Base-by-base conservation (phyloP, 495 filamentous ascomycete species). In the Neurospora sp. region DNA sequence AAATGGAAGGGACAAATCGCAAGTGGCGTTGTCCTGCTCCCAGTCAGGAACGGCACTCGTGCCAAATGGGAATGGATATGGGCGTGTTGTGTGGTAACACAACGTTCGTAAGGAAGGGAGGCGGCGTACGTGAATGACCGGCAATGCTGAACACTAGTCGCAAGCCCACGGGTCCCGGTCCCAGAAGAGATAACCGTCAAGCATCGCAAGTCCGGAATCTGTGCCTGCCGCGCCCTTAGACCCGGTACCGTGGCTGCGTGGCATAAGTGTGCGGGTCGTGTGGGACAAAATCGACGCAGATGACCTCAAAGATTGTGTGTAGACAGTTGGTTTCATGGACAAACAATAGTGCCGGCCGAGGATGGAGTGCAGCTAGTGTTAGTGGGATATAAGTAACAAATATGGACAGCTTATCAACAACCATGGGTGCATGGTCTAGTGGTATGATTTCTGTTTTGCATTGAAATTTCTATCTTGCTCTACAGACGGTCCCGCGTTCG, bases 401-500 rank as follows among this genome's bases (percentile, higher is more conserved):
- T 22, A 10, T 27, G 20, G 10, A 12, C 20, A 22, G 4, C 5
- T 11, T 11, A 5, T 7, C 18, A 65, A 72, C 35, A 48, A 18
- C 65, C 41, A 41, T 73, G 71, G 71, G 71, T 68, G 71, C 69
- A 73, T 71, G 72, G 69, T 73, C 71, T 69, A 53, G 71, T 53
- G 65, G 65, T 73, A 73, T 53, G 65, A 73, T 73, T 53, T 73
- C 72, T 73, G 72, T 71, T 65, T 73, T 70, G 72, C 72, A 68
- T 71, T 73, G 69, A 70, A 41, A 37, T 38, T 38, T 35, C 35
- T 16, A 68, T 72, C 68, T 46, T 70, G 68, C 42, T n/a, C 20
- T 73, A 73, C 72, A 73, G 72, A 73, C 61, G 71, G 71, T 73
- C 71, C 71, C 71, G 71, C 44, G 71, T 73, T 73, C 71, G 71